Evolutionary conservation across 2,329 filamentous ascomycete species (phyloP), one percentile per base, ranked within the genome.

Genomic region (Aspergillus texensis): DNA sequence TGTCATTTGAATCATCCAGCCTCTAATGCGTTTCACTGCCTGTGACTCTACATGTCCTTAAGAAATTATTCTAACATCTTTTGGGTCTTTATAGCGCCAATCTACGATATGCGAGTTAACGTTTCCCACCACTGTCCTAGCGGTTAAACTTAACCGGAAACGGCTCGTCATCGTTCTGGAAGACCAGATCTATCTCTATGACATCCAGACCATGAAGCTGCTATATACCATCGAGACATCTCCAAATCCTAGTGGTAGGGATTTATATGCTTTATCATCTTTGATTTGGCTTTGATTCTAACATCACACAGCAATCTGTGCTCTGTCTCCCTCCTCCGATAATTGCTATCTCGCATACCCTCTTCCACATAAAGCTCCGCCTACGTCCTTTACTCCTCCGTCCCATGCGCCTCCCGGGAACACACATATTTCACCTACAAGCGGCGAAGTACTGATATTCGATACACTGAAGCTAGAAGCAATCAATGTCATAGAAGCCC

Each of bases 21-120:
- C 30, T 36, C 30, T 19, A 30, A 12, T 55, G 39, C 43, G 26
- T 24, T 54, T 61, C 4, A 54, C 1, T 26, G 14, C 41, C 11
- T 21, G 26, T 19, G 48, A 4, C 24, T 39, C 19, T 28, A 30
- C 26, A 59, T 53, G 28, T 32, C 57, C 58, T 70, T 70, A 60
- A 70, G 65, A 28, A 41, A 57, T 45, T 48, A 43, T 59, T 43
- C 46, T 39, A 41, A 36, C 46, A 54, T 41, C 34, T 41, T 12
- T 60, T n/a, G 57, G 43, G 43, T 32, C 30, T 36, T 30, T 62
- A 66, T 75, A 89, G 86, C 83, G 88, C 68, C 85, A 89, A 78
- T 89, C 94, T 48, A 92, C 96, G 64, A 98, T 99, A 77, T 99
- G 95, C 86, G 95, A 99, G 79, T 91, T 99, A 75, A 98, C 94